Evolutionary conservation across 1,139 yeast genomes (phyloP), one percentile per base, ranked within the genome.

Genomic region (Diutina pseudorugosa): DNA sequence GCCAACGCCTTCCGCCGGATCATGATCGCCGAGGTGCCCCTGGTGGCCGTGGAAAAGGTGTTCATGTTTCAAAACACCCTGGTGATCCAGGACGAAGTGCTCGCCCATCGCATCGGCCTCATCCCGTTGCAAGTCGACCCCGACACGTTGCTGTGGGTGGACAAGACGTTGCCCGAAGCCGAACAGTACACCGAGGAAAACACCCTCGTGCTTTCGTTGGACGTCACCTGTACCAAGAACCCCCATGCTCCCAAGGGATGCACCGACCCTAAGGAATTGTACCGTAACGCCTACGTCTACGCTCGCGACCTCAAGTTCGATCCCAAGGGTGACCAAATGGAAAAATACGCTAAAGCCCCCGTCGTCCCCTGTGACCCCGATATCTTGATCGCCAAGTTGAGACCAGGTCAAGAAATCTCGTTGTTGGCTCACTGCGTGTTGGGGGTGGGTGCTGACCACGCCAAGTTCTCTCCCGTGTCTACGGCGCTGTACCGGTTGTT

Each of bases 1-100:
- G 93, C 98, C 52, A 93, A 93, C 72, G 98, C 98, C 0, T 90
- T 93, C 71, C 86, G 98, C 65, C 85, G 98, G 65, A 87, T 93
- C 60, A 91, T 93, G 97, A 83, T 93, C 57, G 81, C 97, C 1
- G 98, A 93, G 66, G 96, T 93, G 40, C 98, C 98, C 19, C 79
- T 94, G 3, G 95, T 93, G 50, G 98, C 98, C 8, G 87, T 95
- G 30, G 98, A 93, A 67, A 80, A 86, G 57, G 89, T 93, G 33
- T 91, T 85, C 65, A 78, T 93, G 58, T 86, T 85, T 72, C 91
- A 89, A 77, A 93, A 93, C 70, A 93, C 98, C 1, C 87, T 96
- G 3, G 96, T 93, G 52, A 87, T 93, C 57, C 98, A 91, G 67
- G 98, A 93, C 67, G 98, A 93, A 71, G 96, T 93, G 14, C 78